These are phyloP conservation scores for Pyrenophora graminea DNA, from an alignment of 2,329 filamentous ascomycete species.

Conservation along the genomic window DNA sequence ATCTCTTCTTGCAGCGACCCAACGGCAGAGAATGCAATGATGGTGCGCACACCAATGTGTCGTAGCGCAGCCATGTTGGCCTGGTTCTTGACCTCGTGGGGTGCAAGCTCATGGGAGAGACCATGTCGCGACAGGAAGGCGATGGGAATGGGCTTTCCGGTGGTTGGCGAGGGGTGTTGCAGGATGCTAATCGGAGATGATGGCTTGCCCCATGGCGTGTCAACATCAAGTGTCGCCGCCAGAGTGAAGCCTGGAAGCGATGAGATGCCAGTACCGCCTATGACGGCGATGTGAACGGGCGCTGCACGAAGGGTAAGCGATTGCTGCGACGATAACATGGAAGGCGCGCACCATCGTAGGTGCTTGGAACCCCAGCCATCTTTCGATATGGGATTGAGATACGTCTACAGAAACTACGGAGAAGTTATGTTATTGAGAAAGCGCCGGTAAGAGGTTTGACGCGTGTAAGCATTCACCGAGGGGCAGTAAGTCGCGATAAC, in stretches of 20 bases:
- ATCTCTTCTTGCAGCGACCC: constrained; percentile 91
- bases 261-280: constrained; percentile 81
- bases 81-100: constrained; percentile 90
- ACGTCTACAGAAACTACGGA: constrained; percentile 9
- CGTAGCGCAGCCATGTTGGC: constrained; percentile 99
- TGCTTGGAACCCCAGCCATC: constrained; percentile 42
- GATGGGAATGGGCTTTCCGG: constrained; percentile 64
- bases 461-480: constrained; percentile 26
- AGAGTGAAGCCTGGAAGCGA: constrained; percentile 85
- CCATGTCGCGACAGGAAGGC: constrained; percentile 96
- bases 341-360: constrained; percentile 34
- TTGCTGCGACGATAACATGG: not conserved
- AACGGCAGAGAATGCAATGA: constrained; percentile 95
- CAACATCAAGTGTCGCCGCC: constrained; percentile 74
- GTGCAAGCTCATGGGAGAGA: constrained; percentile 82
- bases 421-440: not conserved
- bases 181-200: constrained; percentile 81
- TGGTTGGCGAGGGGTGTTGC: constrained; percentile 77
- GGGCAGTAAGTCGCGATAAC: constrained; percentile 16
- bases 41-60: constrained; percentile 81
- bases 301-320: constrained; percentile 37
- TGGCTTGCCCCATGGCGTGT: constrained; percentile 87
- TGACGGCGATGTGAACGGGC: constrained; percentile 57
- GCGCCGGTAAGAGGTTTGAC: constrained; percentile 5
- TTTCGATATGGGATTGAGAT: constrained; percentile 36